Conservation (phyloP, 1,139 yeast species). For the Yamadazyma mexicana region DNA sequence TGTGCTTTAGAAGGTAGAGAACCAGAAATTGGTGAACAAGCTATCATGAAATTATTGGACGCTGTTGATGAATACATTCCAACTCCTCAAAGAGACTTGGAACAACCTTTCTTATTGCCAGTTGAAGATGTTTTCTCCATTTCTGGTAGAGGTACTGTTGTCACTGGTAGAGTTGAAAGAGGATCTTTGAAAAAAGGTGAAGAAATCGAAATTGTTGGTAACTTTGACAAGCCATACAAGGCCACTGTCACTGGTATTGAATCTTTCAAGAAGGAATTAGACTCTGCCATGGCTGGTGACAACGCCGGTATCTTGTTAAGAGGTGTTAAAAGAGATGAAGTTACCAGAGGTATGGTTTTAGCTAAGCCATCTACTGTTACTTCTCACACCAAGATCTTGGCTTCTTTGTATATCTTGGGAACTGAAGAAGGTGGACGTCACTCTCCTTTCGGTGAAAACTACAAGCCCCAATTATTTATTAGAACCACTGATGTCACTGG, state of each 20-base stretch:
- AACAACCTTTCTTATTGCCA: conserved; percentile 95
- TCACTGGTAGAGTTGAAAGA: conserved; percentile 98
- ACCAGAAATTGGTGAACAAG: conserved; percentile 91
- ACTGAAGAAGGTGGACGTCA: conserved; percentile 99
- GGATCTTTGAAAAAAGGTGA: conserved; percentile 97
- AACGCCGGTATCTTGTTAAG: conserved; percentile 96
- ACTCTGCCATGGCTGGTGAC: conserved; percentile 98
- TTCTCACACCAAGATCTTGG: conserved; percentile 92
- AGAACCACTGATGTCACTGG: conserved; percentile 97
- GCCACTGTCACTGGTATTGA: conserved; percentile 97
- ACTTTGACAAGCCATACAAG: conserved; percentile 82
- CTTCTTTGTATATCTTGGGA: conserved; percentile 87
- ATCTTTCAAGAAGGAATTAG: conserved; percentile 98
- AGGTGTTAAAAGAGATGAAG: conserved; percentile 97
- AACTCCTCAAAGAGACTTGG: conserved; percentile 94
- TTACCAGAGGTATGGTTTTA: conserved; percentile 96
- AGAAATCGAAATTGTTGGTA: conserved; percentile 96
- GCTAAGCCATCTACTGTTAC: conserved; percentile 90
- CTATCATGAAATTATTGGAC: conserved; percentile 79
- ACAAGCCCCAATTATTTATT: conserved; percentile 96
- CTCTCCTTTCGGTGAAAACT: conserved; percentile 94
- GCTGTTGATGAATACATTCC: conserved; percentile 96
- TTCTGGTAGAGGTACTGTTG: conserved; percentile 99
- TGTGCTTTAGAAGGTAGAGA: conserved; percentile 87
- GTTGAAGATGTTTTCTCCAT: conserved; percentile 97